A percentile compares a stretch with the other conserved stretches of the same genome.
Evolutionary conservation across 2,329 filamentous ascomycete genomes (phyloP).

Genomic region (Epichloe brachyelytri): DNA sequence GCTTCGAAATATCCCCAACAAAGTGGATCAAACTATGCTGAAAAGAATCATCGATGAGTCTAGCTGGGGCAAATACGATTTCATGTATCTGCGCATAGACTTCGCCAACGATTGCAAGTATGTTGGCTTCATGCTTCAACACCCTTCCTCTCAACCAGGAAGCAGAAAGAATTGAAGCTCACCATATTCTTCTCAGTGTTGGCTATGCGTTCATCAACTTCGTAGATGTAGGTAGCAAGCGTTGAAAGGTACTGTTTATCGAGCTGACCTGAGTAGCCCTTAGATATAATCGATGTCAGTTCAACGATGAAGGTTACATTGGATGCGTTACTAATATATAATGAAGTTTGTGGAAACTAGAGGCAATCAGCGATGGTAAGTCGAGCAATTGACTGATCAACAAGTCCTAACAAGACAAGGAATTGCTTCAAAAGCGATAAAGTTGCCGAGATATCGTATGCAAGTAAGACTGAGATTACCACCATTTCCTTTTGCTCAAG

Average conservation of each 20-base stretch:
- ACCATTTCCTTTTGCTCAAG: neutral
- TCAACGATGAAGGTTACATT: neutral
- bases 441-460: slow-evolving; percentile 82
- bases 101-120: slow-evolving; percentile 76
- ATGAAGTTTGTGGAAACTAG: slow-evolving; percentile 56
- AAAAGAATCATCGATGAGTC: slow-evolving; percentile 70
- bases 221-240: slow-evolving; percentile 47
- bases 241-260: neutral
- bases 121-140: slow-evolving; percentile 20
- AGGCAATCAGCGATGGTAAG: slow-evolving; percentile 57
- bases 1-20: slow-evolving; percentile 90
- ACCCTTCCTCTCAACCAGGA: neutral
- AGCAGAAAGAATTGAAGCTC: neutral
- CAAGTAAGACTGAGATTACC: slow-evolving; percentile 47
- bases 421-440: slow-evolving; percentile 75
- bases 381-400: neutral
- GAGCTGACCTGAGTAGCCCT: slow-evolving; percentile 40
- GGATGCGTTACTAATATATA: slow-evolving; percentile 9
- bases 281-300: slow-evolving; percentile 59
- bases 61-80: slow-evolving; percentile 77
- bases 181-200: slow-evolving; percentile 44
- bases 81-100: slow-evolving; percentile 88
- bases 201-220: slow-evolving; percentile 98
- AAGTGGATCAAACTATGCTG: slow-evolving; percentile 64
- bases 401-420: slow-evolving; percentile 31